Evolutionary conservation across 2,329 filamentous ascomycete species (phyloP).

Genomic region (Stylonectria norvegica): DNA sequence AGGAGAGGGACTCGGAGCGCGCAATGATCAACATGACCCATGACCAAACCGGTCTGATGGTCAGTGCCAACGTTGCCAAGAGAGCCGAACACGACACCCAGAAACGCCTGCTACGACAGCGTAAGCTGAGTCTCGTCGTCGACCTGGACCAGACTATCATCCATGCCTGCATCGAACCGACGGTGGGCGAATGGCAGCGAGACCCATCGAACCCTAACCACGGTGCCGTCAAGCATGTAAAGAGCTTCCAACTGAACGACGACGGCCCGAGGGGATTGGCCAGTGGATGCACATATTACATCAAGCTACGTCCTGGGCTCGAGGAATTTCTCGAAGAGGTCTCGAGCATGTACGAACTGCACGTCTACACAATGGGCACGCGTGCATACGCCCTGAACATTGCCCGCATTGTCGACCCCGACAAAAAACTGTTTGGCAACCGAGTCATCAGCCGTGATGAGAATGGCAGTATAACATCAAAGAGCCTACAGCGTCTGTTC

Average conservation of each 20-base stretch:
- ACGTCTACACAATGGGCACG: slow-evolving; percentile 99
- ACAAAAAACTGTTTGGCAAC: slow-evolving; percentile 85
- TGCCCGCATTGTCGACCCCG: slow-evolving; percentile 87
- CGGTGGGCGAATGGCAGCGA: slow-evolving; percentile 90
- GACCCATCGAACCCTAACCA: slow-evolving; percentile 89
- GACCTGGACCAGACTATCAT: slow-evolving; percentile 98
- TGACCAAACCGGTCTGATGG: slow-evolving; percentile 80
- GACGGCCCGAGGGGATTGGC: slow-evolving; percentile 69
- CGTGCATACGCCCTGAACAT: slow-evolving; percentile 93
- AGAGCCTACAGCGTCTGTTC: slow-evolving; percentile 86
- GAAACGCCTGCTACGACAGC: slow-evolving; percentile 70
- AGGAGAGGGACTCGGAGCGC: slow-evolving; percentile 73
- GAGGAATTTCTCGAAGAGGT: slow-evolving; percentile 75
- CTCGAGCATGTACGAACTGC: slow-evolving; percentile 82
- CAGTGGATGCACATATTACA: slow-evolving; percentile 90
- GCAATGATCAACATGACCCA: slow-evolving; percentile 95
- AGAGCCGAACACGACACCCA: slow-evolving; percentile 84
- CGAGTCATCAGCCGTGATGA: slow-evolving; percentile 95
- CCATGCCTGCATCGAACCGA: slow-evolving; percentile 95
- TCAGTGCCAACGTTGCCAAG: slow-evolving; percentile 77
- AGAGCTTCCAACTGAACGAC: slow-evolving; percentile 83
- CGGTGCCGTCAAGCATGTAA: slow-evolving; percentile 82
- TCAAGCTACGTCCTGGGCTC: slow-evolving; percentile 90
- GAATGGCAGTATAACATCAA: slow-evolving; percentile 87
- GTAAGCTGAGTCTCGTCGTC: slow-evolving; percentile 89